Percentiles rank a stretch among this genome's conserved stretches.
Conservation (phyloP, 345 rosid species). For the Citrus glauca region DNA sequence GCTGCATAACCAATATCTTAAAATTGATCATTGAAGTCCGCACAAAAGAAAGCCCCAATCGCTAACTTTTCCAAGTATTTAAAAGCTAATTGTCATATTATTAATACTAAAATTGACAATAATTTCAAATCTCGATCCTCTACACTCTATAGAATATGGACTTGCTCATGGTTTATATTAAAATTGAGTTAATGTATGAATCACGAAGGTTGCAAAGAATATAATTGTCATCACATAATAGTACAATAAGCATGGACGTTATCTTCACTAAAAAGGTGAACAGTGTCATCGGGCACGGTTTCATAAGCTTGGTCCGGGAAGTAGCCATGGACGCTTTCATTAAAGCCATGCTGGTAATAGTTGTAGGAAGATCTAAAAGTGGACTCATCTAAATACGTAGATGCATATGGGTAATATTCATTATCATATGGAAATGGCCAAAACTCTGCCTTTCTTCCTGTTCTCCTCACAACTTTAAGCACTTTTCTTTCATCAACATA, state of each 20-base stretch:
- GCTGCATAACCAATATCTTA: too few relatives aligned
- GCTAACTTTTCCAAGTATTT: too few relatives aligned
- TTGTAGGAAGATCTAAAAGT: conserved; percentile 47
- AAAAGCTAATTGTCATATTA: too few relatives aligned
- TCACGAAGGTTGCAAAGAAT: too few relatives aligned
- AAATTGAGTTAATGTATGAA: too few relatives aligned
- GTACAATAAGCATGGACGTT: conserved; percentile 65
- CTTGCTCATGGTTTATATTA: too few relatives aligned
- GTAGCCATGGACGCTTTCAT: conserved; percentile 54
- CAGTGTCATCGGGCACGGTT: conserved; percentile 52
- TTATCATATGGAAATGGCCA: conserved; percentile 83
- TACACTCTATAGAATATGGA: too few relatives aligned
- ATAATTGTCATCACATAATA: conserved; percentile 29
- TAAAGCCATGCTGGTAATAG: conserved; percentile 50
- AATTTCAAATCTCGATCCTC: too few relatives aligned
- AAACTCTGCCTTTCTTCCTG: conserved; percentile 70
- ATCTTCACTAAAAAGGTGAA: conserved; percentile 81
- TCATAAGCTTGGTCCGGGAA: conserved; percentile 52
- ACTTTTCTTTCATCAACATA: conserved; percentile 61
- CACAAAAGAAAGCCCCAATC: too few relatives aligned
- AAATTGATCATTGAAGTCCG: too few relatives aligned
- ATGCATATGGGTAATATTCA: conserved; percentile 64
- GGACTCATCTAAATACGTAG: conserved; percentile 47
- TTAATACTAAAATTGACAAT: too few relatives aligned
- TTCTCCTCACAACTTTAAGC: conserved; percentile 62